Evolutionary conservation across 352 stramenopile species (phyloP).

Genomic region (Phytophthora europaea): DNA sequence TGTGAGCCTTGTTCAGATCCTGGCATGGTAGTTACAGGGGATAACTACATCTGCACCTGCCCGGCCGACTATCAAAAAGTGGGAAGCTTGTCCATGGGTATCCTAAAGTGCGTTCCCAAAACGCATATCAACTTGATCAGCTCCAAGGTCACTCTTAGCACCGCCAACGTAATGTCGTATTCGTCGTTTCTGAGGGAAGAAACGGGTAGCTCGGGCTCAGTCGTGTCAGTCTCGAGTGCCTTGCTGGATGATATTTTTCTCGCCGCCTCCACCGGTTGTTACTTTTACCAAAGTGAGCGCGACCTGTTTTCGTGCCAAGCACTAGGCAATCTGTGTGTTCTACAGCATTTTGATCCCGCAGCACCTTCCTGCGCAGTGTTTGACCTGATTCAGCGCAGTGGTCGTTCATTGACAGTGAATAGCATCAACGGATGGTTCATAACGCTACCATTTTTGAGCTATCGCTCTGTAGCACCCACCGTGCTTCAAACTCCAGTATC

Average conservation of each 20-base stretch:
- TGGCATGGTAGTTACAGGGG: slow-evolving; percentile 71
- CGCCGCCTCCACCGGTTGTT: slow-evolving; percentile 81
- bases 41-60: slow-evolving; percentile 66
- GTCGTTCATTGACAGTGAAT: slow-evolving; percentile 55
- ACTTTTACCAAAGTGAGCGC: slow-evolving; percentile 83
- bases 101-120: slow-evolving; percentile 54
- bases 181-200: slow-evolving; percentile 54
- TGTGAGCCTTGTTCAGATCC: slow-evolving; percentile 85
- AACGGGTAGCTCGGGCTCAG: slow-evolving; percentile 33
- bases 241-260: slow-evolving; percentile 87
- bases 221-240: slow-evolving; percentile 56
- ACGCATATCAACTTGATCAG: slow-evolving; percentile 60
- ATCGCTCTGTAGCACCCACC: slow-evolving; percentile 60
- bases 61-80: slow-evolving; percentile 61
- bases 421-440: slow-evolving; percentile 69
- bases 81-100: slow-evolving; percentile 46
- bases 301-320: slow-evolving; percentile 87
- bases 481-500: slow-evolving; percentile 76
- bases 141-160: slow-evolving; percentile 56
- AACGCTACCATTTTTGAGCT: slow-evolving; percentile 93
- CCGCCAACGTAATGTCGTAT: slow-evolving; percentile 48
- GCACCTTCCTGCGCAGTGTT: slow-evolving; percentile 81
- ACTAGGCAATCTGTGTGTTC: slow-evolving; percentile 94
- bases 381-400: slow-evolving; percentile 72
- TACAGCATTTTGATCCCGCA: slow-evolving; percentile 89